A percentile compares a stretch with the other conserved stretches of the same genome.
Evolutionary conservation across 148 eudicot species (phyloP).

Genomic region (Salicornia ramosissima): DNA sequence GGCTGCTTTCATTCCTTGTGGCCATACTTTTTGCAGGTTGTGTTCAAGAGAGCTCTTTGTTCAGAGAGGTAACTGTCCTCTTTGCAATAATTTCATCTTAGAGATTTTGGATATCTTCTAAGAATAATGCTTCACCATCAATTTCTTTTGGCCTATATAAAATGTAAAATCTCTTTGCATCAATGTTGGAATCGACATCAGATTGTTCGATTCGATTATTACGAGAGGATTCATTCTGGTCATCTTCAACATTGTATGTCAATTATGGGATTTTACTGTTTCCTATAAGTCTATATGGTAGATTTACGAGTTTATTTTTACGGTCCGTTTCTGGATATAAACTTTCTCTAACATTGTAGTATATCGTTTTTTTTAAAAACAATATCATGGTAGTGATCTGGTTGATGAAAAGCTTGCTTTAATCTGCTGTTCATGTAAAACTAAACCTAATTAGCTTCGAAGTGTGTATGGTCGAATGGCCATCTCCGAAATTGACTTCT

Average conservation of each 20-base stretch:
- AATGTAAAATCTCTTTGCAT: not conserved
- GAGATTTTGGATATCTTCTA: conserved; percentile 78
- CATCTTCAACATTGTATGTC: conserved; percentile 8
- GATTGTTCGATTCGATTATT: not conserved
- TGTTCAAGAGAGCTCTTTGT: conserved; percentile 80
- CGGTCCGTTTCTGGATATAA: conserved; percentile 17
- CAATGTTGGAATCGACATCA: not conserved
- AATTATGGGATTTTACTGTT: conserved; percentile 19
- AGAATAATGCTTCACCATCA: not conserved
- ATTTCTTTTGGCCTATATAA: not conserved
- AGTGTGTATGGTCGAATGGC: too few relatives aligned
- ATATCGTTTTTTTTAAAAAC: too few relatives aligned
- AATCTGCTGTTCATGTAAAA: not conserved
- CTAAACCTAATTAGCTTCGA: not conserved
- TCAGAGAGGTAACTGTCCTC: conserved; percentile 74
- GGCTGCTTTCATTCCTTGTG: conserved; percentile 71
- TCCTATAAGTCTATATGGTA: conserved; percentile 12
- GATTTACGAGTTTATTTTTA: conserved; percentile 4
- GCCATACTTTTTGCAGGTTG: conserved; percentile 81
- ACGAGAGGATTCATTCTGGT: not conserved
- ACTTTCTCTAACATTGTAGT: conserved; percentile 11
- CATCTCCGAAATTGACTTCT: too few relatives aligned
- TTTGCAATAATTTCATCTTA: conserved; percentile 68
- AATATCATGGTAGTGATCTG: not conserved
- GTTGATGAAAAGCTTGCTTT: not conserved